phyloP scores from a whole-genome alignment of 441 rosid genomes.

The Pelargonium citronellum region DNA sequence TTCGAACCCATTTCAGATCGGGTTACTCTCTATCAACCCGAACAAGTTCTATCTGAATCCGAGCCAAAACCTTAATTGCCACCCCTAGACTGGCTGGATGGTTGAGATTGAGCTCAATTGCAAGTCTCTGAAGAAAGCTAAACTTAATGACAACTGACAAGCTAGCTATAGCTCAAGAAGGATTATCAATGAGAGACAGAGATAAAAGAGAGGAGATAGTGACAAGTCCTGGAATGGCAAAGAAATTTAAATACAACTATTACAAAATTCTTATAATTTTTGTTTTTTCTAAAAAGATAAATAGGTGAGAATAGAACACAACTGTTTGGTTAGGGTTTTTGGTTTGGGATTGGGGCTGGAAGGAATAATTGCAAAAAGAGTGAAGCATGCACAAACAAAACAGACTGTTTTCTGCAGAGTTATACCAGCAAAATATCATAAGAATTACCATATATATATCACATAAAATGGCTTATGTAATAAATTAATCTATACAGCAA shows the following conservation, averaged over 20 bases:
- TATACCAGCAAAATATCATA: slow-evolving; percentile 21
- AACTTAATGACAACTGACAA: slow-evolving; percentile 19
- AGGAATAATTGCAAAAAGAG: slow-evolving; percentile 38
- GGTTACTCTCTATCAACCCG: no score
- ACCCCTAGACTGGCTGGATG: not conserved
- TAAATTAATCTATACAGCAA: not conserved
- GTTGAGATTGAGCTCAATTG: not conserved
- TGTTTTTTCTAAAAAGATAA: no score
- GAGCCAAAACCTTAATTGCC: no score
- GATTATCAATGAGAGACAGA: slow-evolving; percentile 14
- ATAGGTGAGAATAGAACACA: not conserved
- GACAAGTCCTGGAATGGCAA: slow-evolving; percentile 35
- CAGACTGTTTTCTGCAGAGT: no score
- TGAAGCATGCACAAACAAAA: slow-evolving; percentile 34
- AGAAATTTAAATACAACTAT: slow-evolving; percentile 16
- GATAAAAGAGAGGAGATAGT: slow-evolving; percentile 20
- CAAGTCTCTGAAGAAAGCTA: not conserved
- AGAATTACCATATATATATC: slow-evolving; percentile 23
- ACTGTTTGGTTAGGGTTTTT: no score
- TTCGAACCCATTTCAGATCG: no score
- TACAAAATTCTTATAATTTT: not conserved
- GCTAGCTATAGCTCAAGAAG: no score
- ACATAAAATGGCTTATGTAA: not conserved
- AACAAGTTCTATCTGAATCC: no score
- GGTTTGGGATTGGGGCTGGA: slow-evolving; percentile 17